Percentiles rank a stretch among this genome's conserved stretches.
Conservation (phyloP, 768 basidiomycete species). For the Gloeostereum incarnatum region DNA sequence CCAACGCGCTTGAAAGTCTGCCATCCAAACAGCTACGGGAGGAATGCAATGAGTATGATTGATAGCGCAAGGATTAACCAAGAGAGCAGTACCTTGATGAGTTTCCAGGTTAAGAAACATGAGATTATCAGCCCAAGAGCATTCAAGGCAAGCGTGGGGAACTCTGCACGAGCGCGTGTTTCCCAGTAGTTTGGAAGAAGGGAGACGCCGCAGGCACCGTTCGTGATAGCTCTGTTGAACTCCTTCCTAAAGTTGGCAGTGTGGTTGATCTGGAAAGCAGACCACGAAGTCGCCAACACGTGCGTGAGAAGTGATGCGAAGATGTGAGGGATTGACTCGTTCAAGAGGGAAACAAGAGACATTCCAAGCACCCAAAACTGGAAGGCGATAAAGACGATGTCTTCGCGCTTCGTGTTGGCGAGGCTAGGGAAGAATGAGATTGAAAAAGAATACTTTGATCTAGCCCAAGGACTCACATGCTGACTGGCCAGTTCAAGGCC, state of each 20-base stretch:
- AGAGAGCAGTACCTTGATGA: slow-evolving; percentile 47
- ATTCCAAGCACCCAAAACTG: slow-evolving; percentile 53
- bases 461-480: slow-evolving; percentile 36
- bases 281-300: slow-evolving; percentile 65
- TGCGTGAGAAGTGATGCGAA: slow-evolving; percentile 70
- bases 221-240: slow-evolving; percentile 47
- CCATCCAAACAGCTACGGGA: slow-evolving; percentile 62
- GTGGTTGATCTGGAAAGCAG: slow-evolving; percentile 52
- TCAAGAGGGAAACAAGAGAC: slow-evolving; percentile 24
- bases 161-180: slow-evolving; percentile 49
- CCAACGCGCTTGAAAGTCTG: slow-evolving; percentile 85
- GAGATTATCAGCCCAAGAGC: slow-evolving; percentile 50
- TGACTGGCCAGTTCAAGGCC: slow-evolving; percentile 62
- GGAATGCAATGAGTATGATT: too few relatives aligned
- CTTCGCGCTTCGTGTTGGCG: slow-evolving; percentile 66
- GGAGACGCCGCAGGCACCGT: slow-evolving; percentile 54
- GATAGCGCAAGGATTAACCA: slow-evolving; percentile 1
- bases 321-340: slow-evolving; percentile 79
- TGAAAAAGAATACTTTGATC: neutral
- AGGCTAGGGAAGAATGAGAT: slow-evolving; percentile 31
- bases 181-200: slow-evolving; percentile 62
- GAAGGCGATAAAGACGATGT: slow-evolving; percentile 69
- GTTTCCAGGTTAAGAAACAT: slow-evolving; percentile 58
- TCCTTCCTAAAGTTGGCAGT: slow-evolving; percentile 48
- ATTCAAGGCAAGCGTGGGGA: slow-evolving; percentile 56